A percentile compares a stretch with the other conserved stretches of the same genome.
These are phyloP conservation scores for Magnaporthiopsis incrustans DNA, from an alignment of 2,329 filamentous ascomycete species.

Conservation along the genomic window DNA sequence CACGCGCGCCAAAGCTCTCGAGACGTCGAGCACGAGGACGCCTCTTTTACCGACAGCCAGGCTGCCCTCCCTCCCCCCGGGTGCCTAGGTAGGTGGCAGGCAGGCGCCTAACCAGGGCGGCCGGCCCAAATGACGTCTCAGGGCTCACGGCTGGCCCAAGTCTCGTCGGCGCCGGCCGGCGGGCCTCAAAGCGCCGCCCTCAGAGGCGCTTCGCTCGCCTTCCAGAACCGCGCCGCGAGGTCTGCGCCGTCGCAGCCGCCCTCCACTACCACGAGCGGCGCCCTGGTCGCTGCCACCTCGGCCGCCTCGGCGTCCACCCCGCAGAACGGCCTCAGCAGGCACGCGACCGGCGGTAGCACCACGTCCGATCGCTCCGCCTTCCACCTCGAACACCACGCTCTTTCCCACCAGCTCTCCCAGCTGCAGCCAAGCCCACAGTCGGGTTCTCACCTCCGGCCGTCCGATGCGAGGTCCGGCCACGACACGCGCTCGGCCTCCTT, in stretches of 20 bases:
- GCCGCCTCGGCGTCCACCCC: constrained; percentile 20
- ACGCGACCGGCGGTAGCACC: constrained; percentile 30
- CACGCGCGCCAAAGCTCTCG: background rate
- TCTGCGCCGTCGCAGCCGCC: constrained; percentile 11
- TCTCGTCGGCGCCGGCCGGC: background rate
- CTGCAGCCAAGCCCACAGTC: constrained; percentile 4
- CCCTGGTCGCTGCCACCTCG: constrained; percentile 36
- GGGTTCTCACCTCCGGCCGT: constrained; percentile 10
- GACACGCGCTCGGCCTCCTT: constrained; percentile 44
- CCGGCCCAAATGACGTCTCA: constrained; percentile 1
- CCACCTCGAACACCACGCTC: constrained; percentile 14
- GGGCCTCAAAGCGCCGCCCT: constrained; percentile 31
- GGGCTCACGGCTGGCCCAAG: background rate
- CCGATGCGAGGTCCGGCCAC: constrained; percentile 13
- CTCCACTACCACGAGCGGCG: constrained; percentile 23
- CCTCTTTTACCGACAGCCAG: background rate
- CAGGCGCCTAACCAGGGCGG: background rate
- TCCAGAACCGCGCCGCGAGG: constrained; percentile 23
- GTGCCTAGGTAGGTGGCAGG: background rate
- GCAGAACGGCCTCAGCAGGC: constrained; percentile 20
- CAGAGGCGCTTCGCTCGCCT: constrained; percentile 47
- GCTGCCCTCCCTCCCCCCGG: background rate
- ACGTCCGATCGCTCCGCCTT: constrained; percentile 11
- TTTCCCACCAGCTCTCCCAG: constrained; percentile 19
- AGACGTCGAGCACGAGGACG: too few relatives aligned